Percentiles rank a stretch among this genome's conserved stretches.
phyloP scores from a whole-genome alignment of 75 land plant genomes.

The Pseudotsuga menziesii region DNA sequence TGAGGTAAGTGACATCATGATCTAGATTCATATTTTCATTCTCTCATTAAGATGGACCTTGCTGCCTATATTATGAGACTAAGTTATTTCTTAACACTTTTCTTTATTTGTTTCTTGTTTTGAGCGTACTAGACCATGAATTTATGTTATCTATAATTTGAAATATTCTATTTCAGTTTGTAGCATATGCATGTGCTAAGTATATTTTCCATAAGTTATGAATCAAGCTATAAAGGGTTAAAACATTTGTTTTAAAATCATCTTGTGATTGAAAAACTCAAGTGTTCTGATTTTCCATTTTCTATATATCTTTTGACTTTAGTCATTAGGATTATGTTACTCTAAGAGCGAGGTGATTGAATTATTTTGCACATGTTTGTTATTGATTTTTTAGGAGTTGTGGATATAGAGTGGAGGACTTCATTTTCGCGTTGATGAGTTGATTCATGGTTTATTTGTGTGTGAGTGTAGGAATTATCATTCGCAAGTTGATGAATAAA shows the following conservation, averaged over 20 bases:
- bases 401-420: background rate
- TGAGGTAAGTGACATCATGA: constrained; percentile 52
- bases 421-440: background rate
- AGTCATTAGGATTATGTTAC: no score
- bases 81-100: background rate
- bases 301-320: background rate
- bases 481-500: no score
- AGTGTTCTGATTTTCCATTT: background rate
- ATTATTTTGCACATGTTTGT: background rate
- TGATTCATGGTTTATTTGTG: background rate
- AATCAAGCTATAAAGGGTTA: background rate
- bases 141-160: background rate
- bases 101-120: background rate
- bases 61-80: background rate
- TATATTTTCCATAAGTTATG: background rate
- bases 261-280: background rate
- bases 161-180: background rate
- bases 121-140: background rate
- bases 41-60: background rate
- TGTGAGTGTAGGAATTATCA: no score
- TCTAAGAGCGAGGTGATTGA: no score
- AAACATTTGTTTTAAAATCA: background rate
- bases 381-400: background rate
- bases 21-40: background rate
- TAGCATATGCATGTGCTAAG: background rate